Base-by-base conservation (phyloP, 371 early-diverging fungal genomes). In the Rhizopus sp. region DNA sequence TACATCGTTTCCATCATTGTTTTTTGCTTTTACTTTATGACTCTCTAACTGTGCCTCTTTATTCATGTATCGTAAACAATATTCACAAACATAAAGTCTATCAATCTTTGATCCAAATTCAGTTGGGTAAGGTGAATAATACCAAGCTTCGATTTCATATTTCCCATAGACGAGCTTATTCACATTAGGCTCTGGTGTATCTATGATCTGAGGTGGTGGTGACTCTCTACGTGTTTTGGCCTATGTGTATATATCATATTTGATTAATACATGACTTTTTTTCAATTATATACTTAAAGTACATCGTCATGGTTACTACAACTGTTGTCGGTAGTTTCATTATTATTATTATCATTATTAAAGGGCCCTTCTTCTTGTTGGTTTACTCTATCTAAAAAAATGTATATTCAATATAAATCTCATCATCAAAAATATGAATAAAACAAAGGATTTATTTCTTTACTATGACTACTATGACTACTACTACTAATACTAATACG, bases 81-180 rank as follows among this genome's bases (percentile, higher is more conserved):
- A 88, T 60, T 96, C 94, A 68, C 98, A 99, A 30, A 98, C 84
- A 63, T 88, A 93, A 10, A 98, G 79, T 13, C 78, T 68, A 41
- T 84, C 86, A 23, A 85, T 76, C 46, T 72, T 70, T 31, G 81
- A 72, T 9, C 76, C 76, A 64, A 88, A 92, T 48, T 93, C 93
- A 57, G 85, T 87, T 0, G 99, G 99, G 68, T 94, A 98, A 7
- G 98, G 97, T 16, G 96, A 89, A 61, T 91, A 85, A 72, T 96
- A 98, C 97, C 97, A 97, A 0, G 95, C 84, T 10, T 87, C 84
- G 12, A 92, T 88, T 53, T 85, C 82, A 64, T 82, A 89, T 17
- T 75, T 66, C 7, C 90, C 91, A 50, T 90, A 84, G 10, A 86
- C 55, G 5, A 90, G 78, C 62, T 64, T 74, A 50, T 80, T 67